A percentile compares a stretch with the other conserved stretches of the same genome.
Conservation (phyloP, 2,329 filamentous ascomycete genomes). For the Aureobasidium leucospermi region DNA sequence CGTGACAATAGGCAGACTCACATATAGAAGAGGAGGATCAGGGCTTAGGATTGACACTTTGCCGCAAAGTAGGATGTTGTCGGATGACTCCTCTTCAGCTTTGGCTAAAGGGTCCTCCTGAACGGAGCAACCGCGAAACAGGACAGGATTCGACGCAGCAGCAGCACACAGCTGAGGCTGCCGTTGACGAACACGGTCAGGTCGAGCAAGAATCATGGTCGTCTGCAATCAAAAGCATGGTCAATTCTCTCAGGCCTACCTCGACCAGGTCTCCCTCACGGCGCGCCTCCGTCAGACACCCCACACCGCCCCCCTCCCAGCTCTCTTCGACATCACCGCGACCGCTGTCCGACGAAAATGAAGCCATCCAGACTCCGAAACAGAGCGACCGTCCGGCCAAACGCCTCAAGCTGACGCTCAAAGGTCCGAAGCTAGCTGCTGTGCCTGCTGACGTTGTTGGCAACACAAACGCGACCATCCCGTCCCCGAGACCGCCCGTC, state of each 20-base stretch:
- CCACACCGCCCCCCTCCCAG: constrained; percentile 9
- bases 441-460: neutral
- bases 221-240: constrained; percentile 14
- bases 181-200: neutral
- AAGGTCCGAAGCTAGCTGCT: constrained; percentile 7
- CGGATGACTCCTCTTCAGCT: constrained; percentile 8
- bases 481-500: constrained; percentile 31
- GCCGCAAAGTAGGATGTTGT: constrained; percentile 1
- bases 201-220: constrained; percentile 14
- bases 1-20: neutral
- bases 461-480: constrained; percentile 1
- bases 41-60: neutral
- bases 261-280: constrained; percentile 9
- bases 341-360: neutral
- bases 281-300: constrained; percentile 9
- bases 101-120: constrained; percentile 3
- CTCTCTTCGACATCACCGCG: neutral
- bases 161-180: neutral
- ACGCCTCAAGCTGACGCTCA: constrained; percentile 12
- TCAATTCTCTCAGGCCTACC: constrained; percentile 11
- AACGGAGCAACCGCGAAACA: constrained; percentile 8
- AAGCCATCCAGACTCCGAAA: neutral
- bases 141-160: constrained; percentile 1
- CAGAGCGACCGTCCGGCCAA: neutral
- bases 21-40: neutral